Conservation (phyloP, 2,329 filamentous ascomycete genomes). For the Cyphellophora europaea region DNA sequence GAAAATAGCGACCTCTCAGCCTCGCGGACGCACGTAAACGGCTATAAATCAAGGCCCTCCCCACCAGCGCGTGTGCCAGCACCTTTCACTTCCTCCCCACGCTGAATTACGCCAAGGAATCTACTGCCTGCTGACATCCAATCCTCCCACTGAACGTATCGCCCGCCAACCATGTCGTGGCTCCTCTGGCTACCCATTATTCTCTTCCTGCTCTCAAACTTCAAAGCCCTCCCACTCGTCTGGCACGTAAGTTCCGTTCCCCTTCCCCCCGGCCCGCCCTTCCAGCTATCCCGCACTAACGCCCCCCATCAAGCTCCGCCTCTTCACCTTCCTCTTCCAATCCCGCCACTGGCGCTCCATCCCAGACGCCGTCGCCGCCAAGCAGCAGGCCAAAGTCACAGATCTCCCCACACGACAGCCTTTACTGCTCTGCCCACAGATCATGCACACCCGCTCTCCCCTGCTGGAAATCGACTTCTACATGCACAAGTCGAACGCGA, state of each 20-base stretch:
- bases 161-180: no score
- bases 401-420: slow-evolving; percentile 17
- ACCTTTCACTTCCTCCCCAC: no score
- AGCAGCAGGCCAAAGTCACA: no score
- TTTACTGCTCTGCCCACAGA: slow-evolving; percentile 66
- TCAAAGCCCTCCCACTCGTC: slow-evolving; percentile 64
- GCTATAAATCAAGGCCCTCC: no score
- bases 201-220: slow-evolving; percentile 52
- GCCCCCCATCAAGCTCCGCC: not conserved
- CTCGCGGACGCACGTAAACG: no score
- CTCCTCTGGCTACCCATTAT: no score
- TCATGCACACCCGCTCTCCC: slow-evolving; percentile 57
- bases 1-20: no score
- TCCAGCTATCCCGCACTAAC: not conserved
- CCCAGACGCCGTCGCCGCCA: no score
- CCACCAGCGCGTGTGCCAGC: no score
- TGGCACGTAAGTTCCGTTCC: slow-evolving; percentile 54
- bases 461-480: slow-evolving; percentile 79
- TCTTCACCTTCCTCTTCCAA: not conserved
- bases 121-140: no score
- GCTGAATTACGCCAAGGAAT: no score
- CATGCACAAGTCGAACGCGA: slow-evolving; percentile 49
- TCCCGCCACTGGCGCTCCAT: not conserved
- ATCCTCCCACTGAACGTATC: no score
- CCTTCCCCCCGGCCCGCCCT: not conserved